Base-by-base conservation (phyloP, 2,329 filamentous ascomycete genomes). In the Colletotrichum sp. region DNA sequence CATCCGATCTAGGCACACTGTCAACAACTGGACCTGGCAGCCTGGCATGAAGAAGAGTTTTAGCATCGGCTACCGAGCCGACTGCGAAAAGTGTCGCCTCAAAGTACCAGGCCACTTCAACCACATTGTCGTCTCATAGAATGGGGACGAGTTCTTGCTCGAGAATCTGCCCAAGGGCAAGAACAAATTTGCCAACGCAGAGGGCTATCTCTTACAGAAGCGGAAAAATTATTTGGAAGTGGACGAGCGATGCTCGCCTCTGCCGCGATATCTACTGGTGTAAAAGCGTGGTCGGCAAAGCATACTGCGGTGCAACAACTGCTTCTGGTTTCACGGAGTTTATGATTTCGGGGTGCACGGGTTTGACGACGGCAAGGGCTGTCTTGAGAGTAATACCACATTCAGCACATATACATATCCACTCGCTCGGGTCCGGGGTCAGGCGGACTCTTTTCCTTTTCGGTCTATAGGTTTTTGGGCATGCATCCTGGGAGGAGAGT, bases 71-170 rank as follows among this genome's bases (percentile, higher is more conserved):
- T 96, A 93, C 85, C 88, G 94, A 77, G 89, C 92, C 15, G 94
- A 95, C 83, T 96, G 94, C 82, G 94, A 95, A 76, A 95, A 95
- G 83, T 96, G 94, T 84, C 90, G 89, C 60, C 88, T 91, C 81
- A 94, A 93, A 81, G 93, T 95, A 9, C 94, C 94, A 0, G 94
- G 94, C 2, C 94, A 96, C 82, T 96, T 95, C 81, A 95, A 94
- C 80, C 94, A 96, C 83, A 95, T 96, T 75, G 92, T 95, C 77
- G 89, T 92, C 80, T 91, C 90, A 64, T 92, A 91, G 87, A 77
- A 80, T 30, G 80, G 81, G 26, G 38, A 15, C 2, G 32, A 21
- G 30, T 7, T 64, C n/a, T 36, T 64, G 34, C n/a, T 64, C 32
- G 61, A 64, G 34, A 26, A 64, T 34, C n/a, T 64, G n/a, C 9